Base-by-base conservation (phyloP, 306 rosid species). In the Cucurbita pepo region DNA sequence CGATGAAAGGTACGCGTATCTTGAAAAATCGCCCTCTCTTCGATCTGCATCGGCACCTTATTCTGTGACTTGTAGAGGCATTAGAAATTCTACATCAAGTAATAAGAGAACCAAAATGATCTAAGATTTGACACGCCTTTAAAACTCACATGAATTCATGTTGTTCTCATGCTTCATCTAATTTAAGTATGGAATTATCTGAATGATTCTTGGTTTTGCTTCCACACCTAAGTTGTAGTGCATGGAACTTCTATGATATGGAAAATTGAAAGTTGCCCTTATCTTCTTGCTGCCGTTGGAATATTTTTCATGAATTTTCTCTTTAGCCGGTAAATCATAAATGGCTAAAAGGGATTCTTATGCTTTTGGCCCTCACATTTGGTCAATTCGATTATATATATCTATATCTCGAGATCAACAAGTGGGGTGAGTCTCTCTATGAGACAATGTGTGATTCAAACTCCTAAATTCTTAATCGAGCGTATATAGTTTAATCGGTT, bases 21-120 rank as follows among this genome's bases (percentile, higher is more conserved):
- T 94, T 18, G 96, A 90, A 82, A 90, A 90, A 84, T 89, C 94
- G 19, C 97, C 97, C 47, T 87, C 86, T 63, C 87, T 83, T 41
- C 77, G 37, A 72, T 83, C 96, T 30, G 96, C 92, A 55, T 83
- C 96, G 4, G 91, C 98, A 30, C 80, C 90, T 51, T 94, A 81
- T 79, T 87, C 88, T 41, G 88, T 93, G 76, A 90, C 91, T 16
- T 25, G 76, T 56, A 79, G 82, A 78, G 95, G 95, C 30, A 88
- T 88, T 59, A 82, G 89, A 56, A 87, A 86, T 79, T 81, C 88
- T 83, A 58, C 84, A 65, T 83, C 96, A 56, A 85, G 71, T 62
- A 71, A 56, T 43, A 88, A 88, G 80, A 73, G 91, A 59, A 79
- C 71, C 59, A 88, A 77, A 79, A 74, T 84, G 85, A 80, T 79